Evolutionary conservation across 768 basidiomycete genomes (phyloP).

Genomic region (Panaeolus cyanescens): DNA sequence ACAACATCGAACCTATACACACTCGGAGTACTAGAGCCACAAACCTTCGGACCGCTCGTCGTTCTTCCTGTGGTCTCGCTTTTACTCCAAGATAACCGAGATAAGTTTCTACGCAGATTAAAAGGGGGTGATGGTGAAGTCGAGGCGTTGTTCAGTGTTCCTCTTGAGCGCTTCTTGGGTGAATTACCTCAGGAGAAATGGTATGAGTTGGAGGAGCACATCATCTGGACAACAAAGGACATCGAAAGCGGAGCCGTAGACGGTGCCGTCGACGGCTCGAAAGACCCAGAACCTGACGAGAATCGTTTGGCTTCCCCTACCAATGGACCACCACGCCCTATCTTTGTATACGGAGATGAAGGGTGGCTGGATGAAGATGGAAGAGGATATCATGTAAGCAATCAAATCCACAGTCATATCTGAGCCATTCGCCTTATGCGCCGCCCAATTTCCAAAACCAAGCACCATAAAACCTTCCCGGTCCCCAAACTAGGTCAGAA

Average conservation of each 20-base stretch:
- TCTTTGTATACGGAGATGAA: background rate
- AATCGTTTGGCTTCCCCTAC: no score
- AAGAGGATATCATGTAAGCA: background rate
- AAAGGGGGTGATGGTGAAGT: background rate
- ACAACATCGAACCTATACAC: slow-evolving; percentile 54
- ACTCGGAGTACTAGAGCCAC: slow-evolving; percentile 61
- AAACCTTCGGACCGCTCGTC: slow-evolving; percentile 61
- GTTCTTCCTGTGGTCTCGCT: slow-evolving; percentile 79
- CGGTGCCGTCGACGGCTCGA: no score
- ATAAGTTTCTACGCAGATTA: background rate
- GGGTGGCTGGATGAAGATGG: background rate
- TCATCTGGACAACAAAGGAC: background rate
- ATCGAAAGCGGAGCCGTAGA: background rate
- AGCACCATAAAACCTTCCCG: background rate
- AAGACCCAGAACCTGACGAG: no score
- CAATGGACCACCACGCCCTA: background rate
- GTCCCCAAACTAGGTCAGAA: background rate
- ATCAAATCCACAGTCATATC: background rate
- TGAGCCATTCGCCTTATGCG: background rate
- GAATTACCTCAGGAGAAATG: background rate
- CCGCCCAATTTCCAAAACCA: no score
- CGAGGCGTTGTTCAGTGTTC: background rate
- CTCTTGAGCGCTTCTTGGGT: background rate
- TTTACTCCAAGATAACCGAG: slow-evolving; percentile 23
- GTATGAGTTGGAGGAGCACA: background rate